These are phyloP conservation scores for Mycena citricolor DNA, from an alignment of 1,284 basidiomycete species.

Conservation along the genomic window DNA sequence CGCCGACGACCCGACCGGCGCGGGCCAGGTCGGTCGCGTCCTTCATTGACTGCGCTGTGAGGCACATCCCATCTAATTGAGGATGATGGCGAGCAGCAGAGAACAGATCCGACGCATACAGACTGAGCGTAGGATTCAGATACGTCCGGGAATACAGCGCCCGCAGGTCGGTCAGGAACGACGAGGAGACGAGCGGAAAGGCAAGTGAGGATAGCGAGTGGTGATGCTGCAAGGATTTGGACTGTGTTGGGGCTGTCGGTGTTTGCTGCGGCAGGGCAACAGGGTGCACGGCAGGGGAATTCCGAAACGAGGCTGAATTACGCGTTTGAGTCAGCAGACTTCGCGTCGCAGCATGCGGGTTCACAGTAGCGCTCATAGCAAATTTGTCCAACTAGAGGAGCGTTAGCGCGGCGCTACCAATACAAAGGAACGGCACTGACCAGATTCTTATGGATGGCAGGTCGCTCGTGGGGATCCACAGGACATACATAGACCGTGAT, in stretches of 20 bases:
- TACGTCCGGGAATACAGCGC: conserved; percentile 37
- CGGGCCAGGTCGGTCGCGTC: conserved; percentile 63
- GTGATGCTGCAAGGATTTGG: conserved; percentile 24
- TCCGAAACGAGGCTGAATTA: too few species aligned
- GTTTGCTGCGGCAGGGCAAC: conserved; percentile 18
- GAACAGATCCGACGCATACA: conserved; percentile 71
- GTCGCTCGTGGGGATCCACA: conserved; percentile 59
- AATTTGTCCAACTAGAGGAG: conserved; percentile 76
- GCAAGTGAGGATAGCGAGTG: conserved; percentile 20
- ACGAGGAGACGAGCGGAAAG: conserved; percentile 35
- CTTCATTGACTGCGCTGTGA: conserved; percentile 56
- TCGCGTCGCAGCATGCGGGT: conserved; percentile 40
- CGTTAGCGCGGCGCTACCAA: neutral
- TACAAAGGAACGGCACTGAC: conserved; percentile 40
- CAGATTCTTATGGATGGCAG: conserved; percentile 59
- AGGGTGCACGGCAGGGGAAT: conserved; percentile 30
- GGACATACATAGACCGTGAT: conserved; percentile 72
- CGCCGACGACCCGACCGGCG: conserved; percentile 62
- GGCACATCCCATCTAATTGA: conserved; percentile 63
- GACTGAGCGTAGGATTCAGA: conserved; percentile 49
- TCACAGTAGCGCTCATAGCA: conserved; percentile 66
- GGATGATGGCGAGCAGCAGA: conserved; percentile 71
- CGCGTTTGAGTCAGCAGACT: conserved; percentile 32
- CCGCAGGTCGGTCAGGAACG: conserved; percentile 42
- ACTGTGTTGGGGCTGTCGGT: conserved; percentile 14